Evolutionary conservation across 2,329 filamentous ascomycete genomes (phyloP), one percentile per base, ranked within the genome.

Genomic region (Pyricularia sp.): DNA sequence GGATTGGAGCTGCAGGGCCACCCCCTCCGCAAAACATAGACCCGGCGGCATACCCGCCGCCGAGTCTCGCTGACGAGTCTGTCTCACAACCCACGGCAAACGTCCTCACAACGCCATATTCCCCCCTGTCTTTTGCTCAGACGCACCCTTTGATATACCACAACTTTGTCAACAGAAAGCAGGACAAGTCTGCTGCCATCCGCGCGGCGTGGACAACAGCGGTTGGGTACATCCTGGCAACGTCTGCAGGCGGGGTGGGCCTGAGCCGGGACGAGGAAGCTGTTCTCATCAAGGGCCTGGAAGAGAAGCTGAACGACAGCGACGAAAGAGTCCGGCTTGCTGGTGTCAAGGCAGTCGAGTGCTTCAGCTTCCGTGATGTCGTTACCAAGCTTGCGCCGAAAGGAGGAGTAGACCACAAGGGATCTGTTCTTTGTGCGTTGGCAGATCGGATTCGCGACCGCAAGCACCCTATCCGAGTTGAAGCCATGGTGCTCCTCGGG

Each of bases 311-410:
- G 12, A 89, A 89, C 25, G 95, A 99, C 77, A 88, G 86, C 50
- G 95, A 99, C 75, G 95, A 99, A 74, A 94, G 90, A 75, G 95
- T 99, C 63, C 89, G 95, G 36, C 80, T 97, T 69, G 91, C 94
- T 36, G 93, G 93, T n/a, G 90, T 98, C 66, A 91, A 92, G 76
- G 90, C 91, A 1, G 86, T 99, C 28, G 91, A 91, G 70, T 85
- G 87, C 17, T 97, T 98, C 76, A 88, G 87, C 71, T 92, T 97
- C 78, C 84, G 88, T 68, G 89, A 95, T 72, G 87, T 97, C 68
- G 85, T 97, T 71, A 85, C 89, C 68, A 97, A 96, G 77, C 84
- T 99, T 14, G 93, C 92, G 2, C 84, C 86, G 11, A 86, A 86
- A 72, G 94, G 93, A 26, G 89, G 91, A 68, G 88, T 96, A 68